These are phyloP conservation scores for Cadophora gregata DNA, from an alignment of 2,329 filamentous ascomycete genomes.

Conservation along the genomic window DNA sequence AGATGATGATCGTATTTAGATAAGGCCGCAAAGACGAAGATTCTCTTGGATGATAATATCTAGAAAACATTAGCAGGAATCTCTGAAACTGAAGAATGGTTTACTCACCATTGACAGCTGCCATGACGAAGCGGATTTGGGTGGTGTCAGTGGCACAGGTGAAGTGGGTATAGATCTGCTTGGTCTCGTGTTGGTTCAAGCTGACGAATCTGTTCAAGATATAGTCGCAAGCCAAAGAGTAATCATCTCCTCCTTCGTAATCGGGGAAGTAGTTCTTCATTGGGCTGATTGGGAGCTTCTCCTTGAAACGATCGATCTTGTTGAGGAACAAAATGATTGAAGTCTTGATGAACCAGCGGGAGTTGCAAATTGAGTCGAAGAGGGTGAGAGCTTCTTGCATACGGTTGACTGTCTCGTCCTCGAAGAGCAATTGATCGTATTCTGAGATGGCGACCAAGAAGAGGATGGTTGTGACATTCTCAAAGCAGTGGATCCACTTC, in stretches of 20 bases:
- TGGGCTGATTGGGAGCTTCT: conserved; percentile 81
- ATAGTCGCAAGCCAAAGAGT: conserved; percentile 95
- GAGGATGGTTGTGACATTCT: conserved; percentile 83
- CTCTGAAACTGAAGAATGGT: neutral
- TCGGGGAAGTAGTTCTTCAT: conserved; percentile 90
- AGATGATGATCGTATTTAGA: conserved; percentile 59
- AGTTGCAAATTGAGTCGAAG: conserved; percentile 88
- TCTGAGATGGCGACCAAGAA: conserved; percentile 96
- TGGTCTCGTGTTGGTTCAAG: conserved; percentile 98
- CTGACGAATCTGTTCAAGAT: conserved; percentile 98
- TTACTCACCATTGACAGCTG: conserved; percentile 87
- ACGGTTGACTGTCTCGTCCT: conserved; percentile 96
- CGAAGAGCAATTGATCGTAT: conserved; percentile 94
- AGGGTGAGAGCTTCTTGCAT: conserved; percentile 90
- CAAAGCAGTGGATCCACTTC: conserved; percentile 83
- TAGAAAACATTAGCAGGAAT: conserved; percentile 56
- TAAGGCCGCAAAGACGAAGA: conserved; percentile 93
- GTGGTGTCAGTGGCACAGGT: conserved; percentile 98
- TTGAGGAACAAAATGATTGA: conserved; percentile 89
- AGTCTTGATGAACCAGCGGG: conserved; percentile 88
- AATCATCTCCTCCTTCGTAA: conserved; percentile 95
- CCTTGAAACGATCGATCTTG: conserved; percentile 90
- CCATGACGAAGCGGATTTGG: conserved; percentile 99
- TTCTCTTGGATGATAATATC: conserved; percentile 99
- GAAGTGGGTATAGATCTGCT: conserved; percentile 99